Evolutionary conservation across 2,329 filamentous ascomycete species (phyloP).

Genomic region (Dactylellina drechsleri): DNA sequence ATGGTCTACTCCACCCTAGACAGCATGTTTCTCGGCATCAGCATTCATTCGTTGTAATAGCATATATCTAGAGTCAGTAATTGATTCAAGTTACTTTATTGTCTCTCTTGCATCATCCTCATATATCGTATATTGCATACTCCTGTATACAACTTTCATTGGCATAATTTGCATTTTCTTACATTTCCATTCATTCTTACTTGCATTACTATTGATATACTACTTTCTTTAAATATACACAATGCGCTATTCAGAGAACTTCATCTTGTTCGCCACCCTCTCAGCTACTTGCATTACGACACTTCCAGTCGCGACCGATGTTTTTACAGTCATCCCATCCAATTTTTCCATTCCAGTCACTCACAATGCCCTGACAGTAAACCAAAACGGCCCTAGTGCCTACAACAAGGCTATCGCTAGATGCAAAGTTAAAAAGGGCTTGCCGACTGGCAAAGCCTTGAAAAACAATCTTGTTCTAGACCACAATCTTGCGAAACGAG

Average conservation of each 20-base stretch:
- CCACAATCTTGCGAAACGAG: constrained; percentile 19
- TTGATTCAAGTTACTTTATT: not conserved
- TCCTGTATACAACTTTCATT: not conserved
- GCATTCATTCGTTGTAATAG: not conserved
- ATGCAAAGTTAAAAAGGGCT: constrained; percentile 33
- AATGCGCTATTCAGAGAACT: too few species aligned
- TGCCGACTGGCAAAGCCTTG: constrained; percentile 12
- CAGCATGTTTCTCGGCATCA: not conserved
- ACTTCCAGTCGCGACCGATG: not conserved
- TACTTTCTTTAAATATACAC: too few species aligned
- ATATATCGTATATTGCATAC: not conserved
- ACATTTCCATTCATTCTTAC: too few species aligned
- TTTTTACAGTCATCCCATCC: not conserved
- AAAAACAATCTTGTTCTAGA: constrained; percentile 23
- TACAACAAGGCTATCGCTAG: constrained; percentile 30
- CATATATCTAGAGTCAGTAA: not conserved
- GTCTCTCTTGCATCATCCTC: not conserved
- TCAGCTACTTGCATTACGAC: not conserved
- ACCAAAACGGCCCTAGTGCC: constrained; percentile 30
- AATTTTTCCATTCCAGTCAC: constrained; percentile 29
- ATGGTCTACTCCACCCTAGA: not conserved
- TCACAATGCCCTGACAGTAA: constrained; percentile 10
- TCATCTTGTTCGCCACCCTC: not conserved
- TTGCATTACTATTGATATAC: too few species aligned
- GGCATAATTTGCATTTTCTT: not conserved